Percentiles rank a stretch among this genome's conserved stretches.
Conservation (phyloP, 371 early-diverging fungal genomes). For the Apophysomyces sp. region DNA sequence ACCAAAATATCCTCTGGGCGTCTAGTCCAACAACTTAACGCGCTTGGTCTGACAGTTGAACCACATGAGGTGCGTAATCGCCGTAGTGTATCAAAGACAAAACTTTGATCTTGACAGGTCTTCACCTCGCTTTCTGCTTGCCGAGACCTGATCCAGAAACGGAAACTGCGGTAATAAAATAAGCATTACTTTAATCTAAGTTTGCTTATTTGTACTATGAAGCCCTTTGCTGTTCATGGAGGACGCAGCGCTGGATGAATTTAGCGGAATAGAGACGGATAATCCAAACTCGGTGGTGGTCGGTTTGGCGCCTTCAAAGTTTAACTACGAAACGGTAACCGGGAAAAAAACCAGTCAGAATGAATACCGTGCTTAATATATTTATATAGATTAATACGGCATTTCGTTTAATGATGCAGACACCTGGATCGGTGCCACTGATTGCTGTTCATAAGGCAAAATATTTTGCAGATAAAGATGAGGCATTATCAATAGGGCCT, state of each 20-base stretch:
- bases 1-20: conserved; percentile 69
- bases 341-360: background rate
- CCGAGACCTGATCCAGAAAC: conserved; percentile 53
- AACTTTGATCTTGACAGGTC: conserved; percentile 22
- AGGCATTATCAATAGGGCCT: conserved; percentile 75
- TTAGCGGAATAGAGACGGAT: conserved; percentile 51
- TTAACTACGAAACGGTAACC: conserved; percentile 68
- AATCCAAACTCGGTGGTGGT: conserved; percentile 79
- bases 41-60: conserved; percentile 68
- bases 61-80: conserved; percentile 53
- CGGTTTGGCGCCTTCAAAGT: conserved; percentile 76
- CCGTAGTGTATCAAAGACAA: background rate
- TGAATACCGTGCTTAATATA: background rate
- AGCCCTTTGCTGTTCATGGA: conserved; percentile 79
- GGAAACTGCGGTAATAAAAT: conserved; percentile 37
- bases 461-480: conserved; percentile 67
- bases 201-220: background rate
- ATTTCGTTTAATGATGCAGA: conserved; percentile 53
- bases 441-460: conserved; percentile 83
- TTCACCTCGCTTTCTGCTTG: conserved; percentile 83
- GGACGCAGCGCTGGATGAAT: conserved; percentile 71
- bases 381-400: conserved; percentile 69
- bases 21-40: conserved; percentile 53
- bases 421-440: conserved; percentile 39
- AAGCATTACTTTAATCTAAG: background rate